A percentile compares a stretch with the other conserved stretches of the same genome.
phyloP scores from a whole-genome alignment of 805 yeast genomes.

The Saturnispora kantuleensis region DNA sequence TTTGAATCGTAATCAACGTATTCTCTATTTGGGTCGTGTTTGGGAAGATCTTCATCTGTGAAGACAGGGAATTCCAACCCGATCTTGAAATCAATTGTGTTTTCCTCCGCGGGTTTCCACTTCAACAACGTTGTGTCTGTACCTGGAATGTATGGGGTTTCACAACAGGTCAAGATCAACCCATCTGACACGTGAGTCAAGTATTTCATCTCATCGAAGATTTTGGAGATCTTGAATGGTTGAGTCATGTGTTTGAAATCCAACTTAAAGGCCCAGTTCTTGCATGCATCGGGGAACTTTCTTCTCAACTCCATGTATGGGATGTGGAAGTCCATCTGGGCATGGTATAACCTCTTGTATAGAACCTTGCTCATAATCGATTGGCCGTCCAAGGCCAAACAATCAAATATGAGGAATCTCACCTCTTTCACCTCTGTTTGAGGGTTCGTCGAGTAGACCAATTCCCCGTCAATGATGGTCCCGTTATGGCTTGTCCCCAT shows the following conservation, averaged over 20 bases:
- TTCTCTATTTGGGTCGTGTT: conserved; percentile 57
- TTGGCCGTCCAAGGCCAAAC: conserved; percentile 73
- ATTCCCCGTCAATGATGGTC: conserved; percentile 87
- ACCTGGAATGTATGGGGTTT: conserved; percentile 77
- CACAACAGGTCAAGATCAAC: conserved; percentile 83
- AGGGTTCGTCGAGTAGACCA: conserved; percentile 60
- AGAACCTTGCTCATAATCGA: conserved; percentile 60
- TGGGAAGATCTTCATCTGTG: conserved; percentile 55
- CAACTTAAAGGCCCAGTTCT: conserved; percentile 74
- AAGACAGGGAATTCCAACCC: conserved; percentile 47
- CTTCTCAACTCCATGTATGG: conserved; percentile 71
- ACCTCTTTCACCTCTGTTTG: conserved; percentile 49
- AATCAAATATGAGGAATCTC: conserved; percentile 83
- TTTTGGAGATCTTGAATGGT: conserved; percentile 66
- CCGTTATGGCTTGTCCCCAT: conserved; percentile 67
- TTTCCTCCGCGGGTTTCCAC: conserved; percentile 97
- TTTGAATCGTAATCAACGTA: conserved; percentile 74
- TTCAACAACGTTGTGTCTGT: conserved; percentile 80
- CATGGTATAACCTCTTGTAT: conserved; percentile 78
- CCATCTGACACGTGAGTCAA: conserved; percentile 91
- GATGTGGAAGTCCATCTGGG: conserved; percentile 67
- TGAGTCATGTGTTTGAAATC: conserved; percentile 83
- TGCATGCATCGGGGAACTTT: conserved; percentile 62
- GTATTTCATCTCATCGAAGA: conserved; percentile 58
- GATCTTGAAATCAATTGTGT: conserved; percentile 81